A percentile compares a stretch with the other conserved stretches of the same genome.
Conservation (phyloP, 2,329 filamentous ascomycete genomes). For the Fonsecaea pugnacius region DNA sequence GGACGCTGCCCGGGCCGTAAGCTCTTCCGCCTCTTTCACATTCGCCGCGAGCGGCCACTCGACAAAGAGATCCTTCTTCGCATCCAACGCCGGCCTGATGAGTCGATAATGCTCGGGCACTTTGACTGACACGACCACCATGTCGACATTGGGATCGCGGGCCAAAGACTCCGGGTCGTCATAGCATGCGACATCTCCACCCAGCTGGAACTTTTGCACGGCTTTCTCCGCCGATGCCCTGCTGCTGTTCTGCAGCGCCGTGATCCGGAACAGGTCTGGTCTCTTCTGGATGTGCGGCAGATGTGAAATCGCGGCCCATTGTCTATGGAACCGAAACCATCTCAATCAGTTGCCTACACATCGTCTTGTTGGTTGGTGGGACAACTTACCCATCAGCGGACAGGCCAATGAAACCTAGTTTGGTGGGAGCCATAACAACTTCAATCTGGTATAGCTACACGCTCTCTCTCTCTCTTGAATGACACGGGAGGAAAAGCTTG, state of each 20-base stretch:
- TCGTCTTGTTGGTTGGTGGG: background rate
- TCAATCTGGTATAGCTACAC: background rate
- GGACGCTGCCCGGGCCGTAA: slow-evolving; percentile 44
- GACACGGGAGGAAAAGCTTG: no score
- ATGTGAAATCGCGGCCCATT: slow-evolving; percentile 26
- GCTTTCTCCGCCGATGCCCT: slow-evolving; percentile 50
- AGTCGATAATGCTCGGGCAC: slow-evolving; percentile 58
- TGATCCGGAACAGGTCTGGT: slow-evolving; percentile 16
- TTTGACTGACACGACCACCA: slow-evolving; percentile 60
- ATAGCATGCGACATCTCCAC: slow-evolving; percentile 52
- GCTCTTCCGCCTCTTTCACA: slow-evolving; percentile 45
- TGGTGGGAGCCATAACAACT: slow-evolving; percentile 21
- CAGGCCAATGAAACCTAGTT: slow-evolving; percentile 22
- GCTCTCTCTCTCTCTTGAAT: background rate
- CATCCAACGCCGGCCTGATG: slow-evolving; percentile 52
- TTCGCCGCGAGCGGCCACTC: slow-evolving; percentile 64
- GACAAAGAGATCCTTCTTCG: slow-evolving; percentile 59
- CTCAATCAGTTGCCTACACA: background rate
- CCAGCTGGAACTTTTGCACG: slow-evolving; percentile 50
- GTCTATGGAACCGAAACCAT: slow-evolving; percentile 1
- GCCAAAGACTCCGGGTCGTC: slow-evolving; percentile 50
- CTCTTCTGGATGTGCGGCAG: slow-evolving; percentile 17
- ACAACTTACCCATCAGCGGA: slow-evolving; percentile 25
- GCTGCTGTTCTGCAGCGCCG: slow-evolving; percentile 49
- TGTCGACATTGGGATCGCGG: slow-evolving; percentile 55